phyloP scores from a whole-genome alignment of 2,329 filamentous ascomycete species.

The Cryphonectria radicalis region DNA sequence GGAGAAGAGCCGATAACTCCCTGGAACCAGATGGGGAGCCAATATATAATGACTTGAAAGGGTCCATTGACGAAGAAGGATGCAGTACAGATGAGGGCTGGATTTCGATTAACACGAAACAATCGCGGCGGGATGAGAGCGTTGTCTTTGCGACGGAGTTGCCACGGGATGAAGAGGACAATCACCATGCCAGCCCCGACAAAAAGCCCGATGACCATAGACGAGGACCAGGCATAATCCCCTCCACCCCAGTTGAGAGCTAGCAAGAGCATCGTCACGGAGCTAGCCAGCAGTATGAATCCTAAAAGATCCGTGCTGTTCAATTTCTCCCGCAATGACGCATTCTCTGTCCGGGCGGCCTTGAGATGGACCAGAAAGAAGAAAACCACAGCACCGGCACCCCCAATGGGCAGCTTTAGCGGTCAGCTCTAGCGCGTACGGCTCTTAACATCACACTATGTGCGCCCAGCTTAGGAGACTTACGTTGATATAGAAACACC shows the following conservation, averaged over 20 bases:
- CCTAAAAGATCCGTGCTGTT: too few species aligned
- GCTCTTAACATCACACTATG: neutral
- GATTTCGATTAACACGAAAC: constrained; percentile 42
- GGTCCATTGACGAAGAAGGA: constrained; percentile 47
- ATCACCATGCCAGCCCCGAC: too few species aligned
- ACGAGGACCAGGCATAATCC: too few species aligned
- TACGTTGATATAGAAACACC: constrained; percentile 48
- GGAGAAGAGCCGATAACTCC: constrained; percentile 37
- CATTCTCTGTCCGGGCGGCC: constrained; percentile 38
- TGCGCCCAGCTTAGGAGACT: neutral
- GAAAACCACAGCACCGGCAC: constrained; percentile 37
- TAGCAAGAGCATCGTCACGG: too few species aligned
- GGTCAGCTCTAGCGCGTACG: too few species aligned
- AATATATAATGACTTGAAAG: constrained; percentile 49
- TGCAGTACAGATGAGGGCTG: constrained; percentile 48
- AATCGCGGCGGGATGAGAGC: constrained; percentile 44
- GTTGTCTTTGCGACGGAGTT: constrained; percentile 36
- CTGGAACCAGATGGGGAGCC: constrained; percentile 50
- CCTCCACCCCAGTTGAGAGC: too few species aligned
- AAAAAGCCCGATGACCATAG: too few species aligned
- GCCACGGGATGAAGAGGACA: too few species aligned
- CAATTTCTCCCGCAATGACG: constrained; percentile 31
- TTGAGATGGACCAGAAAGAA: constrained; percentile 15
- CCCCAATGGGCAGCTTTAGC: constrained; percentile 40
- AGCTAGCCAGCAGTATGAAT: too few species aligned